Evolutionary conservation across 2,329 filamentous ascomycete species (phyloP).

Genomic region (Aspergillus versicolor): DNA sequence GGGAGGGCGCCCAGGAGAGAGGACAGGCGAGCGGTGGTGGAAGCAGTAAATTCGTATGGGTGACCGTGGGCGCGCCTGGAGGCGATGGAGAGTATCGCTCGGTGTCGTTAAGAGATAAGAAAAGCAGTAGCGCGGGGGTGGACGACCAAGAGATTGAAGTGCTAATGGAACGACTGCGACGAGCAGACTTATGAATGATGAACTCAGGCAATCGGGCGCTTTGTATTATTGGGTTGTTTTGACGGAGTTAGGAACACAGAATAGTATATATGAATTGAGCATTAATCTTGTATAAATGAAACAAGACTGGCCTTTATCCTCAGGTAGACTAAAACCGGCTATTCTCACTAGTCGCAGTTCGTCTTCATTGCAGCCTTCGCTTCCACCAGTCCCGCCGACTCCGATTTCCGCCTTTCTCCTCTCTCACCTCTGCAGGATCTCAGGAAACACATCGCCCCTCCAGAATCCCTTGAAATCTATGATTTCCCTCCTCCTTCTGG

Average conservation of each 20-base stretch:
- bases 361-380: neutral
- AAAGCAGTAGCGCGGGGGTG: slow-evolving; percentile 5
- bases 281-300: neutral
- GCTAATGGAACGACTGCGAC: slow-evolving; percentile 29
- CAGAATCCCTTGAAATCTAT: slow-evolving; percentile 1
- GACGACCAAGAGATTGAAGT: slow-evolving; percentile 30
- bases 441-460: neutral
- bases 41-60: slow-evolving; percentile 52
- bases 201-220: slow-evolving; percentile 5
- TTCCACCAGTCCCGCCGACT: neutral
- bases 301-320: neutral
- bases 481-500: slow-evolving; percentile 9
- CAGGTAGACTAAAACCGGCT: slow-evolving; percentile 6
- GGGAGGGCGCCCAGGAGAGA: slow-evolving; percentile 43
- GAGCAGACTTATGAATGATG: slow-evolving; percentile 25
- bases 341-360: neutral
- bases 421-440: neutral
- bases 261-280: slow-evolving; percentile 7
- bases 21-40: slow-evolving; percentile 42
- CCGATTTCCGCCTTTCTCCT: neutral
- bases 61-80: slow-evolving; percentile 49
- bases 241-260: neutral
- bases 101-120: slow-evolving; percentile 33
- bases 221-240: neutral
- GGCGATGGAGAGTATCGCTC: slow-evolving; percentile 47